These are phyloP conservation scores for Blastomyces silverae DNA, from an alignment of 2,329 filamentous ascomycete genomes.

Conservation along the genomic window DNA sequence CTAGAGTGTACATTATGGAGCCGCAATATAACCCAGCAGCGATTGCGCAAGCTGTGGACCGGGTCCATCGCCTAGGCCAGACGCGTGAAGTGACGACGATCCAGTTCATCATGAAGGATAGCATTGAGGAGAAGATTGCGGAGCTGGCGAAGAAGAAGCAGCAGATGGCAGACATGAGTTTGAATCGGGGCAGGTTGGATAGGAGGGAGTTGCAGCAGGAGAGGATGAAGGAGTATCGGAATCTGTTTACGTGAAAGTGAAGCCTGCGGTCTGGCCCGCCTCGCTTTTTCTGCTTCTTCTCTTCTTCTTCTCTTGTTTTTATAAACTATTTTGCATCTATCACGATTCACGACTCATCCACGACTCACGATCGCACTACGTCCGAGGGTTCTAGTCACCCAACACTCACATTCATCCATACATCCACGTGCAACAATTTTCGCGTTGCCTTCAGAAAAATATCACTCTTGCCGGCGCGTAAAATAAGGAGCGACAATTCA, in stretches of 20 bases:
- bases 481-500: neutral
- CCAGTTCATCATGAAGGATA: slow-evolving; percentile 80
- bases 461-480: neutral
- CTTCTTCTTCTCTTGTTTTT: too few relatives aligned
- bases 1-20: slow-evolving; percentile 92
- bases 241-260: slow-evolving; percentile 46
- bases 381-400: too few relatives aligned
- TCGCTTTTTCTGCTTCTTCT: too few relatives aligned
- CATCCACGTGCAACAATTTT: neutral
- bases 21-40: slow-evolving; percentile 95
- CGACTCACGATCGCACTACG: neutral
- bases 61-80: slow-evolving; percentile 86
- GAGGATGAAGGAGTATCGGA: slow-evolving; percentile 55
- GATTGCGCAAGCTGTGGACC: slow-evolving; percentile 88
- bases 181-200: slow-evolving; percentile 59
- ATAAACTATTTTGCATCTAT: neutral
- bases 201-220: slow-evolving; percentile 59
- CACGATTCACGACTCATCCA: neutral
- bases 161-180: slow-evolving; percentile 77
- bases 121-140: slow-evolving; percentile 92
- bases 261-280: neutral
- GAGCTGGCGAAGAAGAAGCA: slow-evolving; percentile 87
- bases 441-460: neutral
- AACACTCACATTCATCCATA: neutral
- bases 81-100: slow-evolving; percentile 80